Evolutionary conservation across 2,329 filamentous ascomycete genomes (phyloP), one percentile per base, ranked within the genome.

Genomic region (Xylariales sp.): DNA sequence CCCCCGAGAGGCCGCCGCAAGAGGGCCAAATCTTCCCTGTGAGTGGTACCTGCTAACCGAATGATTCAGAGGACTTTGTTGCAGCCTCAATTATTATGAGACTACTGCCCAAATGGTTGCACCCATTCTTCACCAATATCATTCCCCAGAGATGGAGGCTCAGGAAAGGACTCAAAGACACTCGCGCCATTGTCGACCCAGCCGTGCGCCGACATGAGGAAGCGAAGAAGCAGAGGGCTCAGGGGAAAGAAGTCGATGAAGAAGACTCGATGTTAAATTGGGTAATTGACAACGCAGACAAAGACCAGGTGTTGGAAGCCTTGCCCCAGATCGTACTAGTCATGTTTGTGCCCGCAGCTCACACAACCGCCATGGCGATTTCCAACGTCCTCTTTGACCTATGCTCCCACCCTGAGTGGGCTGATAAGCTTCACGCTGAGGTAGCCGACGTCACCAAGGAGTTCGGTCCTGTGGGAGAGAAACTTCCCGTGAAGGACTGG

Each of bases 361-460:
- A 64, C 32, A 64, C 61, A 9, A 64, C 61, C 2, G 43, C 61
- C 8, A 64, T 64, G 61, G 53, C 52, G 30, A 57, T 64, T 10
- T 57, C 61, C n/a, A 64, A 64, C 23, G n/a, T 64, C 9, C 14
- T 64, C n/a, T 64, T 64, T 36, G 61, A 64, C 34, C 34, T 64
- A 10, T 64, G 61, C 9, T 23, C 10, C 16, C 43, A 64, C 36
- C 61, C 61, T 12, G 45, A 64, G 45, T 64, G 53, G 53, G 30
- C 34, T 12, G 10, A 28, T 1, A 41, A 50, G 8, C 53, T 64
- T 28, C 16, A 39, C 16, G 16, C 8, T 2, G 54, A 64, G 16
- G 30, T 52, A 28, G 5, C 4, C 14, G 18, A 14, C 14, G 36
- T 52, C 18, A 58, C 28, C 18, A 28, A 46, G 1, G 53, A 58